Evolutionary conservation across 2,329 filamentous ascomycete genomes (phyloP), one percentile per base, ranked within the genome.

Genomic region (Colletotrichum plurivorum): DNA sequence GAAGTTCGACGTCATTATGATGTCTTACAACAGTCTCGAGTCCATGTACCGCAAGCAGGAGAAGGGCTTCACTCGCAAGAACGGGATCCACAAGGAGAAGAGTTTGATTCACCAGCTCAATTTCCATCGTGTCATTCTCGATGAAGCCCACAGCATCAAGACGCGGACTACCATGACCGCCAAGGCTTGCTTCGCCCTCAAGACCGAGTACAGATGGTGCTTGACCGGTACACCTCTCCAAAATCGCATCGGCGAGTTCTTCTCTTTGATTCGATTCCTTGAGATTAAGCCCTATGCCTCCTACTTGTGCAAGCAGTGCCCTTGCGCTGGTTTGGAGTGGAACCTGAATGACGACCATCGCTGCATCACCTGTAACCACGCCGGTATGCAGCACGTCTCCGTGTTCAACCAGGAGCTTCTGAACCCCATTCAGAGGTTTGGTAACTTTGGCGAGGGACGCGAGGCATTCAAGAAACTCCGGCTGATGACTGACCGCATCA

Each of bases 131-230:
- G 87, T 97, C 68, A 96, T 99, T 63, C 89, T 99, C 4, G 96
- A 99, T 73, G 96, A 99, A 79, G 94, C 94, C 6, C 94, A 99
- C 80, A 95, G 92, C 79, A 98, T 99, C 86, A 99, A 94, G 84
- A 90, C 90, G 12, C 90, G 95, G 70, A 94, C 91, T 22, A 97
- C 95, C 9, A 94, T 95, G 83, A 96, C 96, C 13, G 96, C 96
- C 22, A 97, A 94, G 80, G 95, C 96, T 48, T 98, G 95, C 78
- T 98, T 98, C 78, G 94, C 95, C 1, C 84, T 99, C 49, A 91
- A 94, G 69, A 93, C 93, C 18, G 90, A 88, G 18, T 97, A 96
- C 81, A 97, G 97, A 75, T 98, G 96, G 94, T 99, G 96, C 78
- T 85, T 99, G 68, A 96, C 93, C 16, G 96, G 96, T 9, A 99